These are phyloP conservation scores for Globisporangium nodosum DNA, from an alignment of 352 stramenopile species.

Conservation along the genomic window DNA sequence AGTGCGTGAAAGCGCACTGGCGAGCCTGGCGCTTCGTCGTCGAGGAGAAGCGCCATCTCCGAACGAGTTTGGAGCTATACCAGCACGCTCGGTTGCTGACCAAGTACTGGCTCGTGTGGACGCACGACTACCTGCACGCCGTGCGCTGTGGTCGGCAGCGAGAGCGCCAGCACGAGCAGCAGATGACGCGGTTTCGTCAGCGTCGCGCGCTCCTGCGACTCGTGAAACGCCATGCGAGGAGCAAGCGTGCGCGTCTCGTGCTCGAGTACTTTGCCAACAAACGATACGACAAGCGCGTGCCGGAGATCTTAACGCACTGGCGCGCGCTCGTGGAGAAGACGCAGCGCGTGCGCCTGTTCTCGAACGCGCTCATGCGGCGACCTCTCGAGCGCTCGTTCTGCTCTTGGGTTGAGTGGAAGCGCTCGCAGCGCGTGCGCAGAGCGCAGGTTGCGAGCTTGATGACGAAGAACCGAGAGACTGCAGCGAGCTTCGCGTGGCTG, in stretches of 20 bases:
- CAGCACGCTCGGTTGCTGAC: conserved; percentile 44
- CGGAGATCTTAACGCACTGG: conserved; percentile 17
- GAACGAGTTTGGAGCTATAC: conserved; percentile 39
- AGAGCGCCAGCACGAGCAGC: background rate
- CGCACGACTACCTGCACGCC: conserved; percentile 31
- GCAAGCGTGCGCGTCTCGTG: conserved; percentile 27
- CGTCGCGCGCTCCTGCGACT: conserved; percentile 15
- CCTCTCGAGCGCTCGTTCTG: background rate
- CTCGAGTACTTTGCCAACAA: conserved; percentile 36
- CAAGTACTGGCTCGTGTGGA: conserved; percentile 58
- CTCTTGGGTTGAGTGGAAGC: conserved; percentile 3
- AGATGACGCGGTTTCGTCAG: conserved; percentile 6
- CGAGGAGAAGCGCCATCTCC: conserved; percentile 33
- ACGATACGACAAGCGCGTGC: conserved; percentile 18
- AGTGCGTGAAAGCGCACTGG: conserved; percentile 39
- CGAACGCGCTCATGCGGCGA: background rate
- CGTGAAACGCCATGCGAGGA: conserved; percentile 1
- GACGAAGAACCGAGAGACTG: background rate
- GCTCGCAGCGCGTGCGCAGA: conserved; percentile 1
- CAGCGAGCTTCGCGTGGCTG: conserved; percentile 3
- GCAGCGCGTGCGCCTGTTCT: conserved; percentile 3
- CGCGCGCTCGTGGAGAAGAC: background rate
- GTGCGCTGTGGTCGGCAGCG: background rate
- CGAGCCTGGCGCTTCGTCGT: conserved; percentile 32
- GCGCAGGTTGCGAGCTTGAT: background rate